A percentile compares a stretch with the other conserved stretches of the same genome.
These are phyloP conservation scores for Arctium lappa DNA, from an alignment of 129 eudicot genomes.

Conservation along the genomic window DNA sequence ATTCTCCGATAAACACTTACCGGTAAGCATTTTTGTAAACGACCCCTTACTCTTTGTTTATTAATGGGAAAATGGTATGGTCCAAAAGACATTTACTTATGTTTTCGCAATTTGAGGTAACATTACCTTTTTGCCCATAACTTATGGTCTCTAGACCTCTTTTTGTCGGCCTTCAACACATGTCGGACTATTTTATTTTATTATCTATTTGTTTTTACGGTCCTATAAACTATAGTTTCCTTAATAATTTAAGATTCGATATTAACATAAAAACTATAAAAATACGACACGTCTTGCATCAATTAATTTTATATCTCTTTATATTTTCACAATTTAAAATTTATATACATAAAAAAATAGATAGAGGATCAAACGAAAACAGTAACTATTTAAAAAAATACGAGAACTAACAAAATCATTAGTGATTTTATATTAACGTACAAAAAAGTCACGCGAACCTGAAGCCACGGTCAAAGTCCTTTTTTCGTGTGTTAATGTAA, in stretches of 20 bases:
- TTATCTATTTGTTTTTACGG: background rate
- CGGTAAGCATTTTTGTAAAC: too few species aligned
- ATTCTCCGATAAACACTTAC: too few species aligned
- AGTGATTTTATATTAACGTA: too few species aligned
- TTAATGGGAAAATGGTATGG: constrained; percentile 8
- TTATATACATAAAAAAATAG: background rate
- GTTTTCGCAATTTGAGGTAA: constrained; percentile 31
- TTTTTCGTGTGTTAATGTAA: too few species aligned
- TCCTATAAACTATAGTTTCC: background rate
- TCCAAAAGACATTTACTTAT: constrained; percentile 33
- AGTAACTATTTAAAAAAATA: too few species aligned
- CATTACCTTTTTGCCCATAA: constrained; percentile 28
- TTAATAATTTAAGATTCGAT: background rate
- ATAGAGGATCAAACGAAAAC: too few species aligned
- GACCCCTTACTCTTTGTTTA: background rate
- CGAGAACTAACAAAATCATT: too few species aligned
- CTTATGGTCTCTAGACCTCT: constrained; percentile 27
- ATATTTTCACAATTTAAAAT: too few species aligned
- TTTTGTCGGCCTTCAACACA: constrained; percentile 32
- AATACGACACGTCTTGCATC: background rate
- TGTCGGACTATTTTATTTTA: constrained; percentile 18
- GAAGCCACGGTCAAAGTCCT: too few species aligned
- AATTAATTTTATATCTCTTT: too few species aligned
- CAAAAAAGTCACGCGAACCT: too few species aligned
- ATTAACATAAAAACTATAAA: background rate